Conservation (phyloP, 306 rosid species). For the Quercus glauca region DNA sequence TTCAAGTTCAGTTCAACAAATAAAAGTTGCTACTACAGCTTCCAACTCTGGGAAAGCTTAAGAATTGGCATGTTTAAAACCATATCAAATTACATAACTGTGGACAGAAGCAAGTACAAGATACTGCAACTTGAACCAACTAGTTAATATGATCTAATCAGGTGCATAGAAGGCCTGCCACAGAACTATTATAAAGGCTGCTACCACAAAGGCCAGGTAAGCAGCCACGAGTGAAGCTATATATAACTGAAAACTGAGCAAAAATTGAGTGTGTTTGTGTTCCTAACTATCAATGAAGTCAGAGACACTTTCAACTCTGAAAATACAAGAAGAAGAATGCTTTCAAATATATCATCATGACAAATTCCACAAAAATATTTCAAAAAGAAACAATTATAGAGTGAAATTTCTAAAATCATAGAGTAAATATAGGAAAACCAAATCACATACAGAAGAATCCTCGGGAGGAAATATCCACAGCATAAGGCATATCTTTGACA, state of each 20-base stretch:
- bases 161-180: neutral
- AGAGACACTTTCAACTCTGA: neutral
- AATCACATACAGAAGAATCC: conserved; percentile 68
- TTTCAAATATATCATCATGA: neutral
- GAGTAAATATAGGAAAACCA: neutral
- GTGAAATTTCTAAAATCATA: neutral
- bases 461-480: conserved; percentile 80
- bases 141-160: neutral
- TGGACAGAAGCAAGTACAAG: neutral
- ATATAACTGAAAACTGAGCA: too few species aligned
- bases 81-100: neutral
- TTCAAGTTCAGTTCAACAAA: neutral
- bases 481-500: conserved; percentile 75
- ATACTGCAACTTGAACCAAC: neutral
- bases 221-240: too few species aligned
- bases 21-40: neutral
- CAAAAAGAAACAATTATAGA: neutral
- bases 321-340: neutral
- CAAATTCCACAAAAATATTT: conserved; percentile 2
- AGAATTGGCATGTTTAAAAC: neutral
- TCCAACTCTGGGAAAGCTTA: neutral
- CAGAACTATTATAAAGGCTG: neutral
- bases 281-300: neutral
- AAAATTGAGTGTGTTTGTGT: neutral
- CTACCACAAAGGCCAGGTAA: too few species aligned